phyloP scores from a whole-genome alignment of 2,329 filamentous ascomycete genomes.

The Trichoderma gracile region DNA sequence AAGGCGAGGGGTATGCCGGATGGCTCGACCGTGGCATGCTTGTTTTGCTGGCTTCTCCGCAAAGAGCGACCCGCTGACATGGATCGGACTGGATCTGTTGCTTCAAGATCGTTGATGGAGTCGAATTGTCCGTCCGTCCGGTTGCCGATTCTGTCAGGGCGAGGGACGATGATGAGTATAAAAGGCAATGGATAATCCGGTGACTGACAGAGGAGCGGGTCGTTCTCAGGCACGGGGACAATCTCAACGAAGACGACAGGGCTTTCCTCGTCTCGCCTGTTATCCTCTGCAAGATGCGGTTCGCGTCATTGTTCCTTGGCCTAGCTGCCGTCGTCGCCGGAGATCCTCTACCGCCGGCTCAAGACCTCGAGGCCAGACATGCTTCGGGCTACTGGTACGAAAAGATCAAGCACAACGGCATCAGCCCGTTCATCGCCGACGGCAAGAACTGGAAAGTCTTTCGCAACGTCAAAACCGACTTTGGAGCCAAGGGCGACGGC shows the following conservation, averaged over 20 bases:
- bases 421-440: conserved; percentile 27
- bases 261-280: neutral
- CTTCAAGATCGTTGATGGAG: neutral
- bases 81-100: conserved; percentile 12
- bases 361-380: conserved; percentile 7
- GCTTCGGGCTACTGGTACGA: conserved; percentile 28
- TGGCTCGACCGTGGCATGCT: conserved; percentile 2
- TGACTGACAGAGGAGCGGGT: neutral
- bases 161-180: neutral
- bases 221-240: neutral
- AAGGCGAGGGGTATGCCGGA: conserved; percentile 12
- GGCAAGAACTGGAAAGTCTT: conserved; percentile 53
- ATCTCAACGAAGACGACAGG: neutral
- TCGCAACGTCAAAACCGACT: conserved; percentile 66
- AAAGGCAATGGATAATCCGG: neutral
- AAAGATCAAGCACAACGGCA: conserved; percentile 28
- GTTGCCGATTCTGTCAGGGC: neutral
- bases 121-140: conserved; percentile 4
- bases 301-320: conserved; percentile 16
- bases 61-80: conserved; percentile 14
- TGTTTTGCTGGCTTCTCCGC: conserved; percentile 14
- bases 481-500: conserved; percentile 63
- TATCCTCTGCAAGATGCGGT: conserved; percentile 11
- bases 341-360: neutral
- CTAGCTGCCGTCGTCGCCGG: conserved; percentile 18